Base-by-base conservation (phyloP, 2,329 filamentous ascomycete genomes). In the Pestalotiopsis sp. region DNA sequence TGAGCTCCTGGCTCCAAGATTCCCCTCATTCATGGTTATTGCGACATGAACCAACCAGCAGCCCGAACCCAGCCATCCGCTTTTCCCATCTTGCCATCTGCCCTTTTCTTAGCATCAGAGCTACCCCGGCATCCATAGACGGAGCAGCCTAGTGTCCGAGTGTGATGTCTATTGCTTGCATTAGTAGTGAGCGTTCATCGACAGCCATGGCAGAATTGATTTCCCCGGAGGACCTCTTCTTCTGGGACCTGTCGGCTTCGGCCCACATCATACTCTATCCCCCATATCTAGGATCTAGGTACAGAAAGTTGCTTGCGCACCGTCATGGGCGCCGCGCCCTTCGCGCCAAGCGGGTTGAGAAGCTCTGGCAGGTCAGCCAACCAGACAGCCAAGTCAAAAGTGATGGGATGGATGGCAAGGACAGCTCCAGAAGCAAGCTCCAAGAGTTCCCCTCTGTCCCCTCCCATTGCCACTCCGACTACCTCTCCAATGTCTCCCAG, bases 91-190 rank as follows among this genome's bases (percentile, higher is more conserved):
- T 66, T 72, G 25, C 52, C 45, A 17, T 39, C 11, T 36, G 41
- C 25, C 38, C 57, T 45, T 52, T 52, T 63, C 39, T 58, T 66
- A 56, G 63, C 59, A 66, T 56, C 60, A 27, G 67, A 67, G 49
- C 45, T 68, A 70, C 71, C 71, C 68, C 69, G 68, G 57, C 68
- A 11, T 62, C 72, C 70, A 70, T 72, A n/a, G 17, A n/a, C 68
- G 73, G 70, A 56, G 68, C 71, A 70, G 72, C 67, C 69, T 66
- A 68, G 73, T 72, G 66, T 69, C 73, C 69, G 70, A 71, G 75
- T 76, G 73, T 72, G 31, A 9, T 36, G 31, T 70, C 71, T 63
- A 70, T 61, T 31, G 68, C 68, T 71, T 66, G 68, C 71, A 73
- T 36, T 9, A 36, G 31, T 36, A 36, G 31, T 36, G 31, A 36